phyloP scores from a whole-genome alignment of 2,329 filamentous ascomycete species.

The Ceratocystis variospora region DNA sequence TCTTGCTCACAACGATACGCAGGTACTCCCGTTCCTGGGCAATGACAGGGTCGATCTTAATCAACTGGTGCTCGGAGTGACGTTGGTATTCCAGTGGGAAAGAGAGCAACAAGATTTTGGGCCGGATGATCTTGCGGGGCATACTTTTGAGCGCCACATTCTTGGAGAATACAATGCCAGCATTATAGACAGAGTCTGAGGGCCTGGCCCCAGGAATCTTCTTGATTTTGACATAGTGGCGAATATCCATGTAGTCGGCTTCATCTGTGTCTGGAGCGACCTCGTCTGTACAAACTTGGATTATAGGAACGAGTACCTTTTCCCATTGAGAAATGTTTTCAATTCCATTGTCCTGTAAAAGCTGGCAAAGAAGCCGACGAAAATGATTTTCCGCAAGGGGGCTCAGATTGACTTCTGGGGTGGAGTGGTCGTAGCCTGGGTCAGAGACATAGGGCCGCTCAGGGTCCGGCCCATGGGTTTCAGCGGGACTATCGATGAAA shows the following conservation, averaged over 20 bases:
- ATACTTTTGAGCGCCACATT: slow-evolving; percentile 94
- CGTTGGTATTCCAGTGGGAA: slow-evolving; percentile 94
- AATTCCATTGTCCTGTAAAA: slow-evolving; percentile 64
- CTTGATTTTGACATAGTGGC: slow-evolving; percentile 94
- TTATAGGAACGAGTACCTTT: slow-evolving; percentile 74
- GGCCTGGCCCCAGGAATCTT: slow-evolving; percentile 85
- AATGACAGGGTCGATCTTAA: slow-evolving; percentile 94
- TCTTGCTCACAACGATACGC: slow-evolving; percentile 79
- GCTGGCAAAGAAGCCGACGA: slow-evolving; percentile 66
- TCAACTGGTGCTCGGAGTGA: slow-evolving; percentile 73
- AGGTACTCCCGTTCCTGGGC: slow-evolving; percentile 92
- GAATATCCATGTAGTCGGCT: slow-evolving; percentile 91
- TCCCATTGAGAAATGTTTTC: slow-evolving; percentile 70
- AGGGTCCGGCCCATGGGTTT: slow-evolving; percentile 11
- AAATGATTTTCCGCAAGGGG: slow-evolving; percentile 80
- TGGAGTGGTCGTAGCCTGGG: slow-evolving; percentile 40
- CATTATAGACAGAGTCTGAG: slow-evolving; percentile 88
- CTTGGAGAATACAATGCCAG: slow-evolving; percentile 93
- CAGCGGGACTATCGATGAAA: slow-evolving; percentile 13
- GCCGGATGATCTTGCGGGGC: slow-evolving; percentile 70
- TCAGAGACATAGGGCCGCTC: slow-evolving; percentile 14
- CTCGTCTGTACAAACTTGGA: slow-evolving; percentile 83
- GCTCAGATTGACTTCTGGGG: slow-evolving; percentile 72
- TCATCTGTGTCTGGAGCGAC: slow-evolving; percentile 82
- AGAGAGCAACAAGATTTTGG: slow-evolving; percentile 80